Evolutionary conservation across 2,329 filamentous ascomycete genomes (phyloP), one percentile per base, ranked within the genome.

Genomic region (Colletotrichum lindemuthianum): DNA sequence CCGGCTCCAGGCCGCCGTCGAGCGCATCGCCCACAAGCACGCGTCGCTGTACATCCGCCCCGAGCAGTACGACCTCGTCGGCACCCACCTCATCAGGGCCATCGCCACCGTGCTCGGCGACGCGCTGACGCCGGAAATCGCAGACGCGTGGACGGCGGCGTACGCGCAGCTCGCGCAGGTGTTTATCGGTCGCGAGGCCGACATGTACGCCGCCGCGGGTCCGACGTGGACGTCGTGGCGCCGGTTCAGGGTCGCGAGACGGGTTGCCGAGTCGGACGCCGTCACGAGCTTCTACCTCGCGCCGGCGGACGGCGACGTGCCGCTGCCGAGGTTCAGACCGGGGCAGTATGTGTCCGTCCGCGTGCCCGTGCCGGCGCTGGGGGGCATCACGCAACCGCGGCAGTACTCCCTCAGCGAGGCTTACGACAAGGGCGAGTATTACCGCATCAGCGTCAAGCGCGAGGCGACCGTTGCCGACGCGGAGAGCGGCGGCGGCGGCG

Each of bases 1-100:
- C 50, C 84, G 80, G 16, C 81, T 93, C 5, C 74, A 74, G 11
- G 81, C 84, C 37, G 79, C 78, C 39, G 80, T 87, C 12, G 88
- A 92, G 75, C 85, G 89, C 70, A 93, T 95, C 68, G 89, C 88
- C 61, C 87, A 93, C 71, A 93, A 93, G 78, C 91, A 94, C 72
- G 90, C 84, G 32, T 90, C 87, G 1, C 82, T 94, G n/a, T 87
- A 86, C 72, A 85, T 94, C 71, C 78, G 81, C 68, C 83, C 91
- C 0, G 89, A 88, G 24, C 88, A 93, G 57, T 94, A 94, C 73
- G 77, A 81, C 56, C 84, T 92, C 37, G 91, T 94, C 2, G 91
- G 89, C 45, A 83, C 86, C 67, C 83, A 88, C 73, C 82, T 94
- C 2, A 81, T 94, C 15, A 84, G 82, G 52, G 89, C 91, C 2